These are phyloP conservation scores for Fusarium torulosum DNA, from an alignment of 2,329 filamentous ascomycete species.

Conservation along the genomic window DNA sequence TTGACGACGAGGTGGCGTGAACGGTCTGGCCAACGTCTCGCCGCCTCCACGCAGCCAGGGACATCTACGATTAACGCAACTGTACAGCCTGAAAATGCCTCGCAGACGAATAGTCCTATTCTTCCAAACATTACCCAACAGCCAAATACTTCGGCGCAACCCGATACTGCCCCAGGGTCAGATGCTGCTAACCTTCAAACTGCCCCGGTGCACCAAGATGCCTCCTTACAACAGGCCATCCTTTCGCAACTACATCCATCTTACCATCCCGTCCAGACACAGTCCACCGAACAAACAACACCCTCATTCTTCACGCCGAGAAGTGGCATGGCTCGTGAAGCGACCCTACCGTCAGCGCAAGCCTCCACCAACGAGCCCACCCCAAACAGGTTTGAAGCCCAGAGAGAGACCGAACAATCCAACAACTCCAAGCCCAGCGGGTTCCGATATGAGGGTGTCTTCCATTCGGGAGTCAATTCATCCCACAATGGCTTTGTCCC, in stretches of 20 bases:
- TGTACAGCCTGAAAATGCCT: not conserved
- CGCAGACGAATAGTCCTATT: not conserved
- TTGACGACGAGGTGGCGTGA: not conserved
- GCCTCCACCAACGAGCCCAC: not conserved
- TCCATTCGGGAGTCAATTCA: too few species aligned
- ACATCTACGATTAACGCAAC: not conserved
- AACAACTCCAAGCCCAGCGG: not conserved
- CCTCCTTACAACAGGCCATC: not conserved
- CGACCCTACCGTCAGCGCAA: not conserved
- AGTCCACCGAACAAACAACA: not conserved
- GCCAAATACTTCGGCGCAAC: not conserved
- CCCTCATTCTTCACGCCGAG: not conserved
- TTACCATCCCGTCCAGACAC: accelerated
- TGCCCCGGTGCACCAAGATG: not conserved
- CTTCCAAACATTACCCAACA: not conserved
- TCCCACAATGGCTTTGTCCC: too few species aligned
- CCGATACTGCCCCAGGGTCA: not conserved
- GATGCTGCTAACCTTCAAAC: not conserved
- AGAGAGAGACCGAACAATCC: not conserved
- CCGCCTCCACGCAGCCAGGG: not conserved
- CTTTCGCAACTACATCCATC: not conserved
- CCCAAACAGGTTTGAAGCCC: not conserved
- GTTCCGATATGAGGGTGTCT: too few species aligned
- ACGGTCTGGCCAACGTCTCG: not conserved
- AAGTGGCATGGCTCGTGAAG: too few species aligned